phyloP scores from a whole-genome alignment of 2,329 filamentous ascomycete genomes.

The Paecilomyces sp. region DNA sequence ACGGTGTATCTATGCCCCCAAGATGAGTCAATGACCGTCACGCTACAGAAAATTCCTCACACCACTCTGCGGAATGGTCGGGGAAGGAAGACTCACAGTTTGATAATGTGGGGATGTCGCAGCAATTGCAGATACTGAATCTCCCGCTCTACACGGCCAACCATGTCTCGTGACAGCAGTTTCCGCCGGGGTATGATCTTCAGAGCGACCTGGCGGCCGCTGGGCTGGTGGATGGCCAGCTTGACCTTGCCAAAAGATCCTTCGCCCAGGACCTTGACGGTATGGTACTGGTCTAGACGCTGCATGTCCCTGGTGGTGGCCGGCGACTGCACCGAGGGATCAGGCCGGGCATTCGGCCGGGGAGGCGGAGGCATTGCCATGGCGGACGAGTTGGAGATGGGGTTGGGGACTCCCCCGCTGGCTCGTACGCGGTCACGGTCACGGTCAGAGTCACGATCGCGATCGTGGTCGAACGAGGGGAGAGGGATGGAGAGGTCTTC shows the following conservation, averaged over 20 bases:
- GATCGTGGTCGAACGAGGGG: slow-evolving; percentile 23
- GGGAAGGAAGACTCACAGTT: slow-evolving; percentile 59
- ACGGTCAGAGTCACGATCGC: slow-evolving; percentile 11
- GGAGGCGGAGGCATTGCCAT: slow-evolving; percentile 32
- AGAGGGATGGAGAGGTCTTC: slow-evolving; percentile 77
- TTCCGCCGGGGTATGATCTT: slow-evolving; percentile 98
- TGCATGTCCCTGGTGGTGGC: slow-evolving; percentile 58
- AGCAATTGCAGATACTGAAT: slow-evolving; percentile 96
- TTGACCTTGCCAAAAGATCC: slow-evolving; percentile 99
- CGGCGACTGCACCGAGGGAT: slow-evolving; percentile 32
- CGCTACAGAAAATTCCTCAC: neutral
- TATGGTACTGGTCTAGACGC: slow-evolving; percentile 84
- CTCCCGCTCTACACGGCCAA: slow-evolving; percentile 91
- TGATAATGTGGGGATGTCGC: slow-evolving; percentile 97
- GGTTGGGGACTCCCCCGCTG: slow-evolving; percentile 11
- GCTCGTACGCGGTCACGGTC: slow-evolving; percentile 14
- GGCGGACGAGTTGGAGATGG: slow-evolving; percentile 22
- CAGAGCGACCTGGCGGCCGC: slow-evolving; percentile 88
- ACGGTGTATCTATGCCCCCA: slow-evolving; percentile 67
- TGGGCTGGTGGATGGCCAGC: slow-evolving; percentile 85
- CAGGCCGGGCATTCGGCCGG: slow-evolving; percentile 24
- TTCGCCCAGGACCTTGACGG: slow-evolving; percentile 85
- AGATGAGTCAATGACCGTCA: neutral
- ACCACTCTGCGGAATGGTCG: neutral
- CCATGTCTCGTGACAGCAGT: slow-evolving; percentile 95